These are phyloP conservation scores for Pyrenophora tritici-repentis DNA, from an alignment of 2,329 filamentous ascomycete genomes.

Conservation along the genomic window DNA sequence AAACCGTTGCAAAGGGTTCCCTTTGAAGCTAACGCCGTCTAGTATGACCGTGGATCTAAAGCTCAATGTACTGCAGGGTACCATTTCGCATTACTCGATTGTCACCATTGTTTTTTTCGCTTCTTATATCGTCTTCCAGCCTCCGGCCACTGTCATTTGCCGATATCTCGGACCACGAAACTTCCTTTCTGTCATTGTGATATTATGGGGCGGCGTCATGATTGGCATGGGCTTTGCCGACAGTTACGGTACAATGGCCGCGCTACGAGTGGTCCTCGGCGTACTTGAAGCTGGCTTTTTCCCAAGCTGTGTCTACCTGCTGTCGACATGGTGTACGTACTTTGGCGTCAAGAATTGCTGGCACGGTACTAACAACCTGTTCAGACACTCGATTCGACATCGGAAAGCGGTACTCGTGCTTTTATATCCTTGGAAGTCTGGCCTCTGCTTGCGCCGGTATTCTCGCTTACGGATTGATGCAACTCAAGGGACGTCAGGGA, in stretches of 20 bases:
- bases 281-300: conserved; percentile 49
- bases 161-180: conserved; percentile 49
- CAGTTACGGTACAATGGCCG: conserved; percentile 44
- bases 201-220: conserved; percentile 52
- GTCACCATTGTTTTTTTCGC: conserved; percentile 60
- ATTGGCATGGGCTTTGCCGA: conserved; percentile 50
- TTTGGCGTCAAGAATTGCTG: too few relatives aligned
- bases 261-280: conserved; percentile 47
- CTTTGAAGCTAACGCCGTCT: conserved; percentile 25
- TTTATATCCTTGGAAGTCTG: conserved; percentile 71
- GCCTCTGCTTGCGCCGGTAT: conserved; percentile 71
- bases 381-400: conserved; percentile 63
- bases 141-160: conserved; percentile 48
- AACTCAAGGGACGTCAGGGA: conserved; percentile 61
- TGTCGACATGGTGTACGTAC: conserved; percentile 47
- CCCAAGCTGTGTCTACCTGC: conserved; percentile 52
- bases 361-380: background rate
- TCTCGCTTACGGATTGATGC: conserved; percentile 71
- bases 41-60: conserved; percentile 50
- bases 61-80: conserved; percentile 32
- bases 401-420: conserved; percentile 69
- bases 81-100: conserved; percentile 56
- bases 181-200: conserved; percentile 42
- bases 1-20: conserved; percentile 1
- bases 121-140: conserved; percentile 51